These are phyloP conservation scores for Choiromyces venosus DNA, from an alignment of 495 filamentous ascomycete species.

Conservation along the genomic window DNA sequence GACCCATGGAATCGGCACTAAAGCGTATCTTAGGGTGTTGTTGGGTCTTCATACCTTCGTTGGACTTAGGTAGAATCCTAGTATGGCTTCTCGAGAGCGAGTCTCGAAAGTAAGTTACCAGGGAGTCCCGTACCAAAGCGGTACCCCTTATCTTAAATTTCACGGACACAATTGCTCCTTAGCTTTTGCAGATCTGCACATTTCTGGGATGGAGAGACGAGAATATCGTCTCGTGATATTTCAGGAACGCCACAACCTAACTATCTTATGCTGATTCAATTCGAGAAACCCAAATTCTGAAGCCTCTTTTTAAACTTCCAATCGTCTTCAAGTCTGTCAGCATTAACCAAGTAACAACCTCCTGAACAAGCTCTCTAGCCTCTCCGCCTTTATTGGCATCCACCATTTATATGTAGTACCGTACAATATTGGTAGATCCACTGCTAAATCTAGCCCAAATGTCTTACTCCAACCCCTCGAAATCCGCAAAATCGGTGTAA, in stretches of 20 bases:
- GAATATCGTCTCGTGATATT: neutral
- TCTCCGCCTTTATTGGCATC: neutral
- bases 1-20: neutral
- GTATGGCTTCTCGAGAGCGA: too few relatives aligned
- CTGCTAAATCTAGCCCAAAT: too few relatives aligned
- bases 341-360: neutral
- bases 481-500: too few relatives aligned
- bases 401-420: too few relatives aligned
- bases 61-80: too few relatives aligned
- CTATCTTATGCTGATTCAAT: neutral
- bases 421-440: too few relatives aligned
- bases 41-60: too few relatives aligned
- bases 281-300: neutral
- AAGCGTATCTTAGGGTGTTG: too few relatives aligned
- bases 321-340: neutral
- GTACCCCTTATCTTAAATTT: too few relatives aligned
- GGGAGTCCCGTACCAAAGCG: too few relatives aligned
- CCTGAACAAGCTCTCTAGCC: neutral
- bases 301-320: neutral
- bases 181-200: neutral
- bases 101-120: too few relatives aligned
- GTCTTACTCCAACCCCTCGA: too few relatives aligned
- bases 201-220: neutral
- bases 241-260: neutral
- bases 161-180: neutral